Base-by-base conservation (phyloP, 208 protist genomes). In the Trypanosoma mega region DNA sequence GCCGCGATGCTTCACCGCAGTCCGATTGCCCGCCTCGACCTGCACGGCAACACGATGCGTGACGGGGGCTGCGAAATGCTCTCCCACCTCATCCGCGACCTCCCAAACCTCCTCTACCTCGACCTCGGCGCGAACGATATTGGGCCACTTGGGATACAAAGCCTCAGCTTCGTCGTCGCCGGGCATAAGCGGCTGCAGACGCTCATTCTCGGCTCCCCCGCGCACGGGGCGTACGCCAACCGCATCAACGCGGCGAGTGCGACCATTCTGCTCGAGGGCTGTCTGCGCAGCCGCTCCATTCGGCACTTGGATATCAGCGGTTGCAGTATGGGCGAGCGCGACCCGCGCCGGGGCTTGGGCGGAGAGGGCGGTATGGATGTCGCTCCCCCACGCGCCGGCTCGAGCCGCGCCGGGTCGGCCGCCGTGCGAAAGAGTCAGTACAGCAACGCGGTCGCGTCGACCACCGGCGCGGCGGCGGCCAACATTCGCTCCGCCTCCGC, bases 61-160 rank as follows among this genome's bases (percentile, higher is more conserved):
- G 87, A 96, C 70, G 78, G 71, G 9, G 90, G 90, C 18, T 82
- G 76, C 48, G 83, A 94, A 51, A 76, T 89, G 61, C 48, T 96
- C 6, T 68, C 77, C 3, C 78, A 83, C 37, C 70, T 94, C 20
- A 45, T 96, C 31, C 82, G 78, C 0, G 86, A 94, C 48, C 39
- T 84, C 20, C 82, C 87, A 0, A 59, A 78, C 3, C 64, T 96
- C 12, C 53, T 68, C 11, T 84, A 92, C 61, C 76, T 96, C 8
- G 82, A 94, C 57, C 57, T 96, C 29, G 87, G 87, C 9, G 85
- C 79, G 1, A 96, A 94, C 44, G 90, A 87, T 52, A 87, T 96
- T 47, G 54, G 72, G 23, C 52, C 70, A 9, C 55, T 64, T n/a
- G 87, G 80, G 3, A 82, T 90, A 33, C 74, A 83, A 49, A 55